These are phyloP conservation scores for Mucor irregularis DNA, from an alignment of 371 early-diverging fungal species.

Conservation along the genomic window DNA sequence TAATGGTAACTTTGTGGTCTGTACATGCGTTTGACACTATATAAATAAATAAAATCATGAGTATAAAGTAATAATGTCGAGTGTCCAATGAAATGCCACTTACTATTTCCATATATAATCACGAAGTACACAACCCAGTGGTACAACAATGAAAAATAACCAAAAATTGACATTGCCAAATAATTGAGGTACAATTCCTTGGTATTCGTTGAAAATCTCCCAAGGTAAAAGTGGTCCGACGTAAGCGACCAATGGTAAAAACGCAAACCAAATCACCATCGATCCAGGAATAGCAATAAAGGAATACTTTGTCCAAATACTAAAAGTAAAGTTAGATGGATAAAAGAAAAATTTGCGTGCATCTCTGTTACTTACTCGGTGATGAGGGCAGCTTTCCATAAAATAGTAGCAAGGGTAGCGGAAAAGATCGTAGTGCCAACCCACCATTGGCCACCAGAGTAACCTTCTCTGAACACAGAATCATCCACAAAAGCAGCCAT, in stretches of 20 bases:
- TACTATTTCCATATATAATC: conserved; percentile 95
- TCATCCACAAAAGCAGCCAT: conserved; percentile 65
- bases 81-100: conserved; percentile 41
- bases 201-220: conserved; percentile 80
- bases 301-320: conserved; percentile 86
- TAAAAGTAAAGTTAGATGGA: conserved; percentile 6
- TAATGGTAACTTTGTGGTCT: conserved; percentile 85
- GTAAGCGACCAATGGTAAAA: conserved; percentile 82
- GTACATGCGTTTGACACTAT: conserved; percentile 79
- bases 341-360: too few relatives aligned
- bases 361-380: conserved; percentile 71
- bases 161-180: conserved; percentile 82
- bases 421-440: conserved; percentile 79
- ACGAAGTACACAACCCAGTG: conserved; percentile 74
- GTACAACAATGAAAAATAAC: conserved; percentile 82
- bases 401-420: conserved; percentile 74
- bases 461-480: conserved; percentile 59
- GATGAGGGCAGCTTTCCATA: conserved; percentile 82
- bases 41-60: neutral
- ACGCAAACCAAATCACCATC: conserved; percentile 84
- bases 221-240: conserved; percentile 68
- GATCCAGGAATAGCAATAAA: conserved; percentile 81
- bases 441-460: conserved; percentile 76
- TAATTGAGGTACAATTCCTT: conserved; percentile 70
- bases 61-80: neutral